Evolutionary conservation across 176 grass and related monocot genomes (phyloP), one percentile per base, ranked within the genome.

Genomic region (Chloris gayana): DNA sequence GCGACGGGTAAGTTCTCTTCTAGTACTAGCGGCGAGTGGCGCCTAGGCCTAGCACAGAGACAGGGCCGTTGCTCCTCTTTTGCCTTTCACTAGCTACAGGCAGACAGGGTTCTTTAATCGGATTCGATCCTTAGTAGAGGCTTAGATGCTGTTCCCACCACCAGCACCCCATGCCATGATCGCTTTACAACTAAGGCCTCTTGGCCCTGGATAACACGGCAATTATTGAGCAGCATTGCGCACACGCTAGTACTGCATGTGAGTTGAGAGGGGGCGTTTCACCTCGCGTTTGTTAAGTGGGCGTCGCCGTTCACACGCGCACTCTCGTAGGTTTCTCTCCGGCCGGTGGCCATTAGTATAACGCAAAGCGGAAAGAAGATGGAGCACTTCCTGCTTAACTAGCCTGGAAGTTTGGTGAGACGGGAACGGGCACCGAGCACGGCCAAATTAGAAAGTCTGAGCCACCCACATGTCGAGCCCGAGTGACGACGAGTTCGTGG

Each of bases 171-270:
- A 45, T 49, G 17, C 19, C 44, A 35, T 24, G 72, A 45, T 2
- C 65, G 65, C 85, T 87, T 91, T 91, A 87, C 81, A 84, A 88
- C 67, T 81, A 75, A 84, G 70, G 27, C 33, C 49, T 42, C 64
- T 71, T 79, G 66, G 47, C 74, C 79, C 80, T 53, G 37, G 54
- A 78, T 19, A 19, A 61, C 80, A 84, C 89, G 59, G 76, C 80
- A 86, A 83, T 83, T 45, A 84, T 84, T 77, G 24, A 54, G 26
- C 32, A 38, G 4, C 45, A 24, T 54, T 37, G 56, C 47, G 60
- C 65, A 50, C 65, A 42, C 74, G 73, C 46, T 54, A 27, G 41
- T 60, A 39, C 67, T 57, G 22, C 78, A 88, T 84, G 31, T 30
- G 58, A 49, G 86, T 88, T 37, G 88, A 69, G 67, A 69, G 70